These are phyloP conservation scores for Phytophthora crassamura DNA, from an alignment of 352 stramenopile genomes.

Conservation along the genomic window DNA sequence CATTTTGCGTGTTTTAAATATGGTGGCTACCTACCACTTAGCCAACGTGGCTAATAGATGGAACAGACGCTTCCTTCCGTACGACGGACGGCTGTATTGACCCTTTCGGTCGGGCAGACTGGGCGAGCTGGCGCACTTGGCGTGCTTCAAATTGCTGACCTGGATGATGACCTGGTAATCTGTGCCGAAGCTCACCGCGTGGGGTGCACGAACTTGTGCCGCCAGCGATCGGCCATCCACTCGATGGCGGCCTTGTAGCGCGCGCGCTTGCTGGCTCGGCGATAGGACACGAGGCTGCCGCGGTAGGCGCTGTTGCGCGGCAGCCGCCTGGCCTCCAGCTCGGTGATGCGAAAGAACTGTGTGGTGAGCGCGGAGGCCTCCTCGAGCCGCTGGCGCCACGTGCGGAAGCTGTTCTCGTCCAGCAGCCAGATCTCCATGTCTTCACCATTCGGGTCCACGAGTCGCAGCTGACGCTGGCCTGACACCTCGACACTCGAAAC, in stretches of 20 bases:
- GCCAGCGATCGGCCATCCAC: slow-evolving; percentile 51
- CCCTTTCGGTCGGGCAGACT: too few species aligned
- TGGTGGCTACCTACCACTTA: too few species aligned
- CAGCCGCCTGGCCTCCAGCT: slow-evolving; percentile 61
- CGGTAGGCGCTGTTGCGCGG: slow-evolving; percentile 69
- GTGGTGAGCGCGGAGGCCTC: slow-evolving; percentile 65
- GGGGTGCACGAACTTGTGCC: slow-evolving; percentile 34
- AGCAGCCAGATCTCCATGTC: slow-evolving; percentile 80
- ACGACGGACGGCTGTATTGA: too few species aligned
- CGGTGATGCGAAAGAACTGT: slow-evolving; percentile 69
- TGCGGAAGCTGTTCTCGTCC: slow-evolving; percentile 53
- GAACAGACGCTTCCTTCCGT: too few species aligned
- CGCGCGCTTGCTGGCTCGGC: slow-evolving; percentile 54
- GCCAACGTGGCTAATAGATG: too few species aligned
- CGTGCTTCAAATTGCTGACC: too few species aligned
- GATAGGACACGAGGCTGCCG: slow-evolving; percentile 72
- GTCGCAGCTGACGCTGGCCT: slow-evolving; percentile 63
- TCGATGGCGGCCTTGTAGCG: slow-evolving; percentile 55
- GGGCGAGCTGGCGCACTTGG: too few species aligned
- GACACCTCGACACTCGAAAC: slow-evolving; percentile 74
- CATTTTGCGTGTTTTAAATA: too few species aligned
- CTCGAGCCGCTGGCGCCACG: slow-evolving; percentile 65
- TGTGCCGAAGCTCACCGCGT: slow-evolving; percentile 12
- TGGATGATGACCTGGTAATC: too few species aligned
- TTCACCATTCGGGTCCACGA: slow-evolving; percentile 81